These are phyloP conservation scores for Corylus americana DNA, from an alignment of 306 rosid genomes.

Conservation along the genomic window DNA sequence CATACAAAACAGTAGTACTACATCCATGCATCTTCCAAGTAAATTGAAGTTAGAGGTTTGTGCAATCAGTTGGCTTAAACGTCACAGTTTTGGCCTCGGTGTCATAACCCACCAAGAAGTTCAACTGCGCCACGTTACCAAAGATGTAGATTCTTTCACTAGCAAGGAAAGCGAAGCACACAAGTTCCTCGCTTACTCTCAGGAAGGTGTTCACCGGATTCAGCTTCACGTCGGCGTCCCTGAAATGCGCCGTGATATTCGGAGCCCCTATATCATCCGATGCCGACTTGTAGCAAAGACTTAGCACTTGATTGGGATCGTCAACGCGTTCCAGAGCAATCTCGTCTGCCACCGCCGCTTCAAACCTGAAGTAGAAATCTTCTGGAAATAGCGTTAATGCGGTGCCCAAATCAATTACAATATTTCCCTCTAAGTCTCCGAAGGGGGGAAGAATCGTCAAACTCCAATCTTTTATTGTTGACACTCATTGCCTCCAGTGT, in stretches of 20 bases:
- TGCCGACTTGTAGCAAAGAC: slow-evolving; percentile 37
- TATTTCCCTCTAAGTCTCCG: slow-evolving; percentile 6
- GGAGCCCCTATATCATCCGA: slow-evolving; percentile 5
- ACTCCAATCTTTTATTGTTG: neutral
- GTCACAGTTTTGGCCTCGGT: slow-evolving; percentile 17
- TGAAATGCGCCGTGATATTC: slow-evolving; percentile 34
- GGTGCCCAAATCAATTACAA: slow-evolving; percentile 49
- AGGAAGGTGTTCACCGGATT: slow-evolving; percentile 35
- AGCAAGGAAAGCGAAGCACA: slow-evolving; percentile 48
- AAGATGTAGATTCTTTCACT: neutral
- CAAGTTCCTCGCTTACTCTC: neutral
- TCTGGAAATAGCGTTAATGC: slow-evolving; percentile 26
- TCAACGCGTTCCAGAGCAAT: slow-evolving; percentile 4
- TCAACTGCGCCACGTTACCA: slow-evolving; percentile 55
- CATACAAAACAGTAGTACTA: too few relatives aligned
- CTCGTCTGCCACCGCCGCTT: slow-evolving; percentile 6
- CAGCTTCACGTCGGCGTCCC: slow-evolving; percentile 38
- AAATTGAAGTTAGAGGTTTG: neutral
- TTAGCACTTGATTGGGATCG: neutral
- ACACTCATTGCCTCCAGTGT: slow-evolving; percentile 37
- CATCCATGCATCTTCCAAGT: too few relatives aligned
- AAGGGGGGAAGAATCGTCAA: neutral
- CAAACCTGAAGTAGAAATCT: slow-evolving; percentile 19
- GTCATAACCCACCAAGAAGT: slow-evolving; percentile 62
- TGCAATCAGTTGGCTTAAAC: slow-evolving; percentile 48